Base-by-base conservation (phyloP, 495 filamentous ascomycete genomes). In the Lichina pygmaea region DNA sequence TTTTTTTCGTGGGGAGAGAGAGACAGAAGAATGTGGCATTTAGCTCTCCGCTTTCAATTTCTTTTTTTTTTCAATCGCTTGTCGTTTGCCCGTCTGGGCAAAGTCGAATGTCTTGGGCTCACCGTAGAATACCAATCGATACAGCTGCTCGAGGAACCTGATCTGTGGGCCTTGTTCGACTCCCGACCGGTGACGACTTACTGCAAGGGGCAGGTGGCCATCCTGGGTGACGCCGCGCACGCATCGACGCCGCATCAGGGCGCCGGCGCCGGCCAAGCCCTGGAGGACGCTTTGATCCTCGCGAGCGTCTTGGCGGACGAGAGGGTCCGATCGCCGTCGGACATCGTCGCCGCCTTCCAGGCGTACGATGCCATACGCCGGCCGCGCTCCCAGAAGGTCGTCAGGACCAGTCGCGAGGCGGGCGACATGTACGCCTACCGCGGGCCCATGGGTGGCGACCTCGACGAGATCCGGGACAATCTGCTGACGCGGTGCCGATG, bases 351-450 rank as follows among this genome's bases (percentile, higher is more conserved):
- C 6, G 58, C 60, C 12, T 60, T 62, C 44, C 15, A 46, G 36
- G 53, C 48, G 6, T 63, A 60, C 42, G 58, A 60, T 45, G 30
- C 48, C 10, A 50, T 57, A 6, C 52, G 57, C 37, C 47, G 52
- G 30, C 56, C 55, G 1, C 53, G 72, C 10, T 66, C 61, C 9
- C 65, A 71, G 50, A 55, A 52, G 40, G 57, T 72, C 3, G 62
- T 71, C 12, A 53, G 49, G 2, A 68, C 61, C 30, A 75, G 71
- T 50, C 57, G 60, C 10, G 64, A 60, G 33, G 57, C 58, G 46
- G 61, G 58, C 2, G 47, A 62, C 48, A 46, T 66, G 15, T 56
- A 60, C 45, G 57, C 67, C 40, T 60, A 58, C 17, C 49, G 60
- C 32, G 57, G 63, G n/a, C 60, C 57, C 0, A 59, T 66, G 0